Percentiles rank a stretch among this genome's conserved stretches.
Evolutionary conservation across 371 early-diverging fungal species (phyloP).

Genomic region (Haplosporangium sp.): DNA sequence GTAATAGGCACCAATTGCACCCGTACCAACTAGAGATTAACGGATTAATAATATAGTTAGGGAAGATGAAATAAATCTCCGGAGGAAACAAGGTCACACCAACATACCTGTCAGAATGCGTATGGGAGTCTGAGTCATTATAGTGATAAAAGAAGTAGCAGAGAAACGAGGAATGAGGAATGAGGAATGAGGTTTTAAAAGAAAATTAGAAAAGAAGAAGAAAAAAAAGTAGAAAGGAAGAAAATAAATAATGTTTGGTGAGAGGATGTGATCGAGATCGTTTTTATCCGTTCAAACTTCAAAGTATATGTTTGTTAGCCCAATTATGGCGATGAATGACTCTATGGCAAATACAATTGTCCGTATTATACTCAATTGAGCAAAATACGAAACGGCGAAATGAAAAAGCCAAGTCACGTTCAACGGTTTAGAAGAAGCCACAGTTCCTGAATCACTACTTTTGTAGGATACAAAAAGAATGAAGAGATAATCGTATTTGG

Average conservation of each 20-base stretch:
- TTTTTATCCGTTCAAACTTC: not conserved
- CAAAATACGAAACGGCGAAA: no score
- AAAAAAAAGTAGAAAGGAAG: not conserved
- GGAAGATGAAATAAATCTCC: not conserved
- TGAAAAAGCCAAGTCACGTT: no score
- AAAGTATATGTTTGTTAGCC: not conserved
- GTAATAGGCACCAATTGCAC: conserved; percentile 84
- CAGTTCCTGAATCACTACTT: no score
- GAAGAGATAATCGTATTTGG: not conserved
- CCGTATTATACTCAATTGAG: not conserved
- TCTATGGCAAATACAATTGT: not conserved
- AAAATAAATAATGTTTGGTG: no score
- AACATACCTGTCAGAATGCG: conserved; percentile 51
- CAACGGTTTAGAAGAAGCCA: no score
- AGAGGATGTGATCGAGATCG: not conserved
- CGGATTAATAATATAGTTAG: not conserved
- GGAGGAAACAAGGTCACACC: not conserved
- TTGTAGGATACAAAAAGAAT: not conserved
- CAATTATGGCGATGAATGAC: not conserved
- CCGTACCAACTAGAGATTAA: conserved; percentile 75
- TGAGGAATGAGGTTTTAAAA: not conserved
- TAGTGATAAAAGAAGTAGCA: not conserved
- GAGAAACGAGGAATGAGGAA: not conserved
- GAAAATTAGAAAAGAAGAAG: not conserved
- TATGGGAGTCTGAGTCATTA: conserved; percentile 30